Base-by-base conservation (phyloP, 2,329 filamentous ascomycete genomes). In the Fusarium neocosmosporiellum region DNA sequence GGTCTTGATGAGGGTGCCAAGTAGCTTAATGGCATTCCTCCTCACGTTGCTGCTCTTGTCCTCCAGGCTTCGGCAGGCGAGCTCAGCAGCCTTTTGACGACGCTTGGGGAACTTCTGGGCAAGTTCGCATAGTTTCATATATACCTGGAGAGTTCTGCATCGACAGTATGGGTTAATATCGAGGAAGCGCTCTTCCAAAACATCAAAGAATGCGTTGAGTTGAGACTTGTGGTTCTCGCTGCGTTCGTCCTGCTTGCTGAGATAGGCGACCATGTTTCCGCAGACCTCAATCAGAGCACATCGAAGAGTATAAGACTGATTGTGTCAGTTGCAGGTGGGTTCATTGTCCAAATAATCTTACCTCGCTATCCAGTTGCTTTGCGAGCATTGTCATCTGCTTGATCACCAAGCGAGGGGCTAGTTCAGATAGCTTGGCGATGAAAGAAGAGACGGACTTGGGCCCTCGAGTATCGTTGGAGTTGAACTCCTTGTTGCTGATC, bases 21-120 rank as follows among this genome's bases (percentile, higher is more conserved):
- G 87, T 8, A 99, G 85, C 82, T 98, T 98, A 80, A 99, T 96
- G 3, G 96, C 95, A 80, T 98, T 98, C 66, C 95, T 90, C 70
- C 96, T 90, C 34, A 99, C 96, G 78, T 98, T 97, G 83, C 96
- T 99, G 84, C 96, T 98, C 87, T 97, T 98, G 84, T 99, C 97
- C 81, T 98, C 94, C 4, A 99, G 86, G 81, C 96, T 98, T 75
- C 94, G 90, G 65, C 93, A 92, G 1, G 96, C 95, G 29, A 98
- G 86, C 80, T 98, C 94, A 2, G 96, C 93, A 5, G 93, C 96
- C 78, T 89, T 93, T 81, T 98, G 95, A 68, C 96, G 89, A 63
- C 95, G 89, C 83, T 98, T 98, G 39, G 95, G 94, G 77, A 97
- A 98, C 80, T 98, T 98, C 73, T 96, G 94, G 54, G 98, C 94